These are phyloP conservation scores for Geosmithia flava DNA, from an alignment of 2,329 filamentous ascomycete species.

Conservation along the genomic window DNA sequence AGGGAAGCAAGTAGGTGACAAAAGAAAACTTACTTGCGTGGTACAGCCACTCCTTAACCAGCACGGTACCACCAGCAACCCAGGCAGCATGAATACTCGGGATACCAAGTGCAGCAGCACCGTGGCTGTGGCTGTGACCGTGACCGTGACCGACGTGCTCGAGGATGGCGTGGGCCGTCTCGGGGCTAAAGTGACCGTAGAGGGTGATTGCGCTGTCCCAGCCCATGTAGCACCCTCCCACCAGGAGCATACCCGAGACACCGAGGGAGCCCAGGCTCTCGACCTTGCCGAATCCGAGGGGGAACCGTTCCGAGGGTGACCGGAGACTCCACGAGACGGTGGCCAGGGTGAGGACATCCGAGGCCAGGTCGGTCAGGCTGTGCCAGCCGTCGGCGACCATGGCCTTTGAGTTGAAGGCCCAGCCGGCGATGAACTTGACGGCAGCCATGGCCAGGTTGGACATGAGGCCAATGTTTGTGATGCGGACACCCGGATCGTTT, in stretches of 20 bases:
- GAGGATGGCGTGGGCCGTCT: slow-evolving; percentile 52
- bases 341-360: slow-evolving; percentile 84
- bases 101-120: slow-evolving; percentile 27
- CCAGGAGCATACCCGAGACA: slow-evolving; percentile 81
- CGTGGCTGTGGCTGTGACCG: slow-evolving; percentile 47
- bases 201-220: slow-evolving; percentile 57
- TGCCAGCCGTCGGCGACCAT: slow-evolving; percentile 93
- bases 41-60: slow-evolving; percentile 95
- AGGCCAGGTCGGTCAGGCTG: slow-evolving; percentile 87
- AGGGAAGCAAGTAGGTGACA: background rate
- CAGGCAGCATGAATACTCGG: slow-evolving; percentile 92
- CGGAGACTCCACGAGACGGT: slow-evolving; percentile 91
- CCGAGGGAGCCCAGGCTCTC: slow-evolving; percentile 90
- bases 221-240: slow-evolving; percentile 87
- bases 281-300: slow-evolving; percentile 91
- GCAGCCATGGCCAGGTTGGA: slow-evolving; percentile 92
- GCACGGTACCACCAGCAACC: slow-evolving; percentile 80
- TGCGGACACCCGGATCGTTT: slow-evolving; percentile 53
- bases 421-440: slow-evolving; percentile 84
- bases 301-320: slow-evolving; percentile 72
- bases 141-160: slow-evolving; percentile 52
- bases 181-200: slow-evolving; percentile 61
- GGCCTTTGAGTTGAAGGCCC: slow-evolving; percentile 87
- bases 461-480: slow-evolving; percentile 48
- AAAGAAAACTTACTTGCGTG: slow-evolving; percentile 61